Percentiles rank a stretch among this genome's conserved stretches.
Conservation (phyloP, 441 rosid species). For the Adansonia gregorii region DNA sequence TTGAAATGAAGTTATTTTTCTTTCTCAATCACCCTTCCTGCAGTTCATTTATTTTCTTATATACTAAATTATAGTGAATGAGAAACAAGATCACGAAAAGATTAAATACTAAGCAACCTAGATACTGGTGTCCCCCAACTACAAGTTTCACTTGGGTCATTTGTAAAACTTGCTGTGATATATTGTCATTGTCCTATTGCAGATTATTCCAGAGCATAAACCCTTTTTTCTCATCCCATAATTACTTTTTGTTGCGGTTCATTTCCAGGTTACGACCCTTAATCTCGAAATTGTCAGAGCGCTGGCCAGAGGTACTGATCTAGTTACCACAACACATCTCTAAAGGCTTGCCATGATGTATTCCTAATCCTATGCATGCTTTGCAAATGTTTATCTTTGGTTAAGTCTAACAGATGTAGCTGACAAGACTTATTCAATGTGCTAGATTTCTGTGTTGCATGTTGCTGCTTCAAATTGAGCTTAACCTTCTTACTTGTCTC, state of each 20-base stretch:
- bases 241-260: slow-evolving; percentile 14
- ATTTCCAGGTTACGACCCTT: slow-evolving; percentile 73
- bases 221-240: background rate
- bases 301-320: slow-evolving; percentile 77
- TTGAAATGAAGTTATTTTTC: background rate
- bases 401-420: slow-evolving; percentile 1
- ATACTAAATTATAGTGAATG: too few relatives aligned
- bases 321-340: slow-evolving; percentile 11
- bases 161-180: background rate
- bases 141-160: background rate
- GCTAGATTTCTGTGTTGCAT: background rate
- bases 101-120: background rate
- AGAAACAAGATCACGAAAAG: too few relatives aligned
- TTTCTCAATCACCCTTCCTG: background rate
- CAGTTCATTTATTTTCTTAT: background rate
- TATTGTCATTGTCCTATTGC: background rate
- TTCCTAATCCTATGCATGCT: background rate
- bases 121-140: background rate
- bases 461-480: background rate
- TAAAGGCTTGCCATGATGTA: background rate
- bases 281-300: slow-evolving; percentile 93
- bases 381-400: slow-evolving; percentile 11
- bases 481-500: background rate
- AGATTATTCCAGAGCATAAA: background rate
- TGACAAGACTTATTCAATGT: background rate